Evolutionary conservation across 768 basidiomycete species (phyloP), one percentile per base, ranked within the genome.

Genomic region (Coprinopsis strossmayeri): DNA sequence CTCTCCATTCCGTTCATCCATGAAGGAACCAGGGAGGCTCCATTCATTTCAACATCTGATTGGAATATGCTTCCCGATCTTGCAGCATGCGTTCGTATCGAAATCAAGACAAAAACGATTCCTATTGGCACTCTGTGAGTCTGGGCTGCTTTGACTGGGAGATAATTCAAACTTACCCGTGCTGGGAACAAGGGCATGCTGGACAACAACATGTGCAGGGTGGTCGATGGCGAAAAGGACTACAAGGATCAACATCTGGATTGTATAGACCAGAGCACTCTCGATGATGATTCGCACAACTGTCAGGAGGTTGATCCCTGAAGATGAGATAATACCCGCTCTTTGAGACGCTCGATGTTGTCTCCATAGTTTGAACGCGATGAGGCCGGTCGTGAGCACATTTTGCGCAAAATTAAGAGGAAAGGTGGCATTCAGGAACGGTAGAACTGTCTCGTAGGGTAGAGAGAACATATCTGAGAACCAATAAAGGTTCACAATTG

Each of bases 191-290:
- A 32, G 25, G 4, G 38, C 34, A 27, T 38, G 39, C 17, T 44
- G 46, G 2, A 39, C 50, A n/a, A 46, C 39, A 38, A 46, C 26
- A 11, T 26, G 38, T 20, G 38, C 25, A 12, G 51, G 46, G 18
- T 43, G 34, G 3, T 23, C 34, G 17, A 34, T 27, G 15, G n/a
- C 25, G 20, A 24, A 34, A 4, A 46, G 44, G 20, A 34, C 41
- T 12, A 46, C 40, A 23, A 45, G 21, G 53, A 49, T 26, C 12
- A 50, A 35, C 34, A 34, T 30, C 24, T 37, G 21, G 2, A 32
- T 17, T 21, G 52, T 49, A 24, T 53, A 50, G 30, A 50, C 37
- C 30, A 21, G 23, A 3, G 49, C 49, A 35, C 49, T 50, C 34
- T 50, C 49, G 24, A 45, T 37, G 3, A 50, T 34, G 41, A 50